phyloP scores from a whole-genome alignment of 2,329 filamentous ascomycete genomes.

The Ascochyta koolunga region DNA sequence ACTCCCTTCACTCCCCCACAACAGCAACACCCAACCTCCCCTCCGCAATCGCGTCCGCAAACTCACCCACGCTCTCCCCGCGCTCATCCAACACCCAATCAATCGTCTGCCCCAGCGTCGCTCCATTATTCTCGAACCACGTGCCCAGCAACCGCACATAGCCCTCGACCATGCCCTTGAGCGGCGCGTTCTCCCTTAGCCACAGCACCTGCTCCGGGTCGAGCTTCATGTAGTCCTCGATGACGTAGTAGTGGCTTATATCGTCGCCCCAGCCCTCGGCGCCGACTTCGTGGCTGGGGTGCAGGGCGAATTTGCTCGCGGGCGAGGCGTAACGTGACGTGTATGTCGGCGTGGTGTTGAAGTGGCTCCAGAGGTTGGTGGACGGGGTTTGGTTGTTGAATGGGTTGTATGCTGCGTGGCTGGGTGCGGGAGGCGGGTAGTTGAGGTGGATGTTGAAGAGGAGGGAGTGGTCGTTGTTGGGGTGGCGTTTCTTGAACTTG shows the following conservation, averaged over 20 bases:
- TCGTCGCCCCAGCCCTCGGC: conserved; percentile 70
- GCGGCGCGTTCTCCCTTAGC: conserved; percentile 61
- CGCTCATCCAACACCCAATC: conserved; percentile 62
- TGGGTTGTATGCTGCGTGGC: conserved; percentile 41
- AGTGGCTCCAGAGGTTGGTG: conserved; percentile 43
- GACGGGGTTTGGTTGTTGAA: conserved; percentile 32
- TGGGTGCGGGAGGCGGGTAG: conserved; percentile 48
- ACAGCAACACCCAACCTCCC: conserved; percentile 71
- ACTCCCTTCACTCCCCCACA: neutral
- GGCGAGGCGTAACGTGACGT: conserved; percentile 46
- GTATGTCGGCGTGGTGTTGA: conserved; percentile 42
- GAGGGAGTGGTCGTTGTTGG: conserved; percentile 56
- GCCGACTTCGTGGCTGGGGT: conserved; percentile 59
- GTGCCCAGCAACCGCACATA: conserved; percentile 58
- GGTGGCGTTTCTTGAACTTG: conserved; percentile 63
- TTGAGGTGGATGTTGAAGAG: conserved; percentile 62
- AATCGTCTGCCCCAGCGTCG: conserved; percentile 66
- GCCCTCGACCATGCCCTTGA: conserved; percentile 63
- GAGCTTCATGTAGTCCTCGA: conserved; percentile 69
- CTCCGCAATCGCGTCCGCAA: conserved; percentile 71
- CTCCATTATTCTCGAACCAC: conserved; percentile 69
- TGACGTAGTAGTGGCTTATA: conserved; percentile 67
- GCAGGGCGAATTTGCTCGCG: conserved; percentile 54
- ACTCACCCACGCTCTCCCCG: conserved; percentile 57
- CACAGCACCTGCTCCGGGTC: conserved; percentile 65